These are phyloP conservation scores for Chamaecrista fasciculata DNA, from an alignment of 306 rosid species.

Conservation along the genomic window DNA sequence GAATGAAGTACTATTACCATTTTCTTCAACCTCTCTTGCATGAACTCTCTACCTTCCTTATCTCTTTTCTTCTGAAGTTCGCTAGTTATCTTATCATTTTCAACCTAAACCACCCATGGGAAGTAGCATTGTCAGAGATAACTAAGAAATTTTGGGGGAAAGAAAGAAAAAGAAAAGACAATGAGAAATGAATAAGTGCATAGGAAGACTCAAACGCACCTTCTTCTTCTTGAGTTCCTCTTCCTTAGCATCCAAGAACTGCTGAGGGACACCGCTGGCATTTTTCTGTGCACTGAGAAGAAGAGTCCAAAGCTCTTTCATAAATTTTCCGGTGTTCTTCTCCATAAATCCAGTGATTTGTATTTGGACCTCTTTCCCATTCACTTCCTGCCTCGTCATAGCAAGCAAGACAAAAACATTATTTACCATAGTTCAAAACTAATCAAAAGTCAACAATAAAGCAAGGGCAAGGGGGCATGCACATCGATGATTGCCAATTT, in stretches of 20 bases:
- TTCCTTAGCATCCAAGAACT: constrained; percentile 91
- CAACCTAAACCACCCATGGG: constrained; percentile 57
- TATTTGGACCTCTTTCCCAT: constrained; percentile 91
- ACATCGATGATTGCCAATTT: constrained; percentile 6
- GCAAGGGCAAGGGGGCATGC: neutral
- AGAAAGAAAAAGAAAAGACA: neutral
- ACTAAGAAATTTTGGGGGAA: neutral
- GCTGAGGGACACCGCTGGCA: constrained; percentile 97
- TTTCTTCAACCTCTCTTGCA: constrained; percentile 70
- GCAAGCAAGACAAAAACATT: neutral
- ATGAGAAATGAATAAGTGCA: constrained; percentile 13
- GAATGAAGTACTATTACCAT: constrained; percentile 69
- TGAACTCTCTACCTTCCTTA: constrained; percentile 71
- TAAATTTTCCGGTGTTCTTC: constrained; percentile 90
- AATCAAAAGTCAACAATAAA: neutral
- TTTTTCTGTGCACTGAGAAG: constrained; percentile 92
- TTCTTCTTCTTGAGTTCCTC: constrained; percentile 81
- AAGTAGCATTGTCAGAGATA: constrained; percentile 15
- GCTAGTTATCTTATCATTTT: constrained; percentile 68
- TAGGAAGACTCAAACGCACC: constrained; percentile 40
- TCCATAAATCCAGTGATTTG: constrained; percentile 98
- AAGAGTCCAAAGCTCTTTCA: constrained; percentile 93
- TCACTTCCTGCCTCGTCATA: constrained; percentile 57
- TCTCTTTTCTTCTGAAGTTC: constrained; percentile 88
- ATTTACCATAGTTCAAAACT: neutral